Evolutionary conservation across 352 stramenopile genomes (phyloP).

Genomic region (Thalassiosira livingstoniorum): DNA sequence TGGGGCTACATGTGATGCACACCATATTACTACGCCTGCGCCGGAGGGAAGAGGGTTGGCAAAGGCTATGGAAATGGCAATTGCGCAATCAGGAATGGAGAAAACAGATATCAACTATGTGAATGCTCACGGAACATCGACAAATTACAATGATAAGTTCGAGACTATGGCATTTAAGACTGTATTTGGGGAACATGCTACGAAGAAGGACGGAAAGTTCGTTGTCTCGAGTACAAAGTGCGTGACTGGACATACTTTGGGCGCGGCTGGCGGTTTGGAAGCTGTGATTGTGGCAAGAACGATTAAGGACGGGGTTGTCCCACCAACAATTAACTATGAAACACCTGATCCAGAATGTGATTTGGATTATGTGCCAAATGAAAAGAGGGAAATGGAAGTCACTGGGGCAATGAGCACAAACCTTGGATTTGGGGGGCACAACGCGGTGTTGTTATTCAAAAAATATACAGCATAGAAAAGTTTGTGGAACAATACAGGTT

Average conservation of each 20-base stretch:
- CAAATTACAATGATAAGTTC: constrained; percentile 97
- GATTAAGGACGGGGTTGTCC: constrained; percentile 83
- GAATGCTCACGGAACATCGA: constrained; percentile 98
- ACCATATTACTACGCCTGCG: constrained; percentile 91
- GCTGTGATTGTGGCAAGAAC: constrained; percentile 83
- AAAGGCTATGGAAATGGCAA: constrained; percentile 87
- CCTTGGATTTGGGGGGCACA: constrained; percentile 89
- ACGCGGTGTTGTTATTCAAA: constrained; percentile 88
- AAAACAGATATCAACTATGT: constrained; percentile 96
- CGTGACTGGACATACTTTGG: constrained; percentile 95
- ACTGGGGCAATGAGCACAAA: constrained; percentile 88
- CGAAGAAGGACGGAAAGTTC: constrained; percentile 79
- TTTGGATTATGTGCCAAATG: constrained; percentile 88
- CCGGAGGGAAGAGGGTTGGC: constrained; percentile 87
- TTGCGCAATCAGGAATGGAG: constrained; percentile 86
- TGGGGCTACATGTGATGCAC: constrained; percentile 95
- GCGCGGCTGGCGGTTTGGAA: constrained; percentile 90
- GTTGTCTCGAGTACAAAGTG: constrained; percentile 91
- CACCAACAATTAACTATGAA: constrained; percentile 89
- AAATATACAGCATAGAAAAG: constrained; percentile 78
- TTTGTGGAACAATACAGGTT: neutral
- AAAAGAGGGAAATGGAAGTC: constrained; percentile 85
- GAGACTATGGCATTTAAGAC: constrained; percentile 96
- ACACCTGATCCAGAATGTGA: constrained; percentile 88
- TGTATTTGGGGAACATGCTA: constrained; percentile 88